Base-by-base conservation (phyloP, 306 rosid genomes). In the Dalbergia cultrata region DNA sequence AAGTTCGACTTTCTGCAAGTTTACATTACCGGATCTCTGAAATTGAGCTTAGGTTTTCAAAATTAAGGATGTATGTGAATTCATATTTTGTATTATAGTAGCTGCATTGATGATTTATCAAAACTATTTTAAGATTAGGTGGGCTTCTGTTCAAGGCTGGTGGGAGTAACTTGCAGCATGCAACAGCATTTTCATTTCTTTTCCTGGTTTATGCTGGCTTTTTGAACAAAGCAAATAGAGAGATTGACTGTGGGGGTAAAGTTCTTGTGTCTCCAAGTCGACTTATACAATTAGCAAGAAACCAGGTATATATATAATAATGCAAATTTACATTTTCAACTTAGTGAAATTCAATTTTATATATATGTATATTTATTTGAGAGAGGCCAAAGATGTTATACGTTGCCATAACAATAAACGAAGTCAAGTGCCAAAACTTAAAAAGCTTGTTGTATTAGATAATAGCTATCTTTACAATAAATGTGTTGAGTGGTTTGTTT, bases 131-230 rank as follows among this genome's bases (percentile, higher is more conserved):
- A 4, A 61, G 22, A 74, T 31, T 47, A 82, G 91, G 89, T 66
- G 94, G 92, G 49, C 86, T 90, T 26, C 34, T 88, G 58, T 84
- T 90, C 83, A 88, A 90, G 59, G 26, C 66, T 7, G 85, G 90
- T 3, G 90, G 92, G 67, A 86, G 88, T 78, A 90, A 86, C 79
- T 0, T 88, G 76, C 94, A 88, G 71, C 90, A 86, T 69, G 80
- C 88, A 45, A 84, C 92, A 35, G 7, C 90, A 19, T 0, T 58
- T 37, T 88, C 94, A 37, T 90, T 84, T 70, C 90, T 88, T 21
- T 79, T 88, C 0, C 4, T 88, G 54, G 91, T 85, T 58, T 82
- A 88, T 44, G 86, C 90, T 71, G 73, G 49, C 33, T 77, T 66
- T 67, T 70, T 82, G 85, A 57, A 35, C 18, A 41, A 13, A 63